phyloP scores from a whole-genome alignment of 2,329 filamentous ascomycete species.

The Fusarium sp. region DNA sequence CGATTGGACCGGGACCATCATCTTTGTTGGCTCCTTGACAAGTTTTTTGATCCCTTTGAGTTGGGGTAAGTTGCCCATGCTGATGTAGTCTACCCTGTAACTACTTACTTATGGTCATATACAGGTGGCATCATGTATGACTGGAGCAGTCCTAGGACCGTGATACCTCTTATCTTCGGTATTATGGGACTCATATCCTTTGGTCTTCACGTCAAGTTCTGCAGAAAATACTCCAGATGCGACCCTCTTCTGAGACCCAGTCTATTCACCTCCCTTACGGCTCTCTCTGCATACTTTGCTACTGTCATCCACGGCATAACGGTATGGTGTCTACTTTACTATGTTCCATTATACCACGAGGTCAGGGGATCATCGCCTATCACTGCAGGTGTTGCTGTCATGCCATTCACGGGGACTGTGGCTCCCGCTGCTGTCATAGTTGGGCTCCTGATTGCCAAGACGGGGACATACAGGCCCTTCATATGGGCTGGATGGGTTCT shows the following conservation, averaged over 20 bases:
- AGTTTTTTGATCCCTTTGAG: conserved; percentile 47
- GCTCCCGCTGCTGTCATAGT: conserved; percentile 68
- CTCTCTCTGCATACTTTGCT: conserved; percentile 37
- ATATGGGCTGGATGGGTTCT: conserved; percentile 71
- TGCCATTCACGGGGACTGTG: conserved; percentile 71
- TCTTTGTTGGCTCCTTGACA: conserved; percentile 69
- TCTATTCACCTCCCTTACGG: conserved; percentile 38
- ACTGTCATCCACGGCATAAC: conserved; percentile 39
- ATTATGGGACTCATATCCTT: conserved; percentile 49
- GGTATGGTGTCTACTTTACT: conserved; percentile 38
- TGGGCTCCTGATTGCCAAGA: conserved; percentile 65
- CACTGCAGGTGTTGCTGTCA: conserved; percentile 58
- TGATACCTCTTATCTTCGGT: conserved; percentile 70
- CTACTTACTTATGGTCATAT: conserved; percentile 5
- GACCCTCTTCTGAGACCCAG: conserved; percentile 38
- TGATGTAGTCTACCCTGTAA: neutral
- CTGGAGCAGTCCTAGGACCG: conserved; percentile 70
- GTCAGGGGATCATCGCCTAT: conserved; percentile 36
- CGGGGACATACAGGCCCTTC: conserved; percentile 68
- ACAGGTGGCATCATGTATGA: conserved; percentile 70
- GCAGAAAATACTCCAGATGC: conserved; percentile 32
- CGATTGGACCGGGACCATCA: conserved; percentile 69
- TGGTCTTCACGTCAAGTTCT: conserved; percentile 34
- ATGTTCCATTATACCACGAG: conserved; percentile 38
- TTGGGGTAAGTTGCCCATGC: conserved; percentile 25